phyloP scores from a whole-genome alignment of 768 basidiomycete genomes.

The Rhodosporidiobolus odoratus region DNA sequence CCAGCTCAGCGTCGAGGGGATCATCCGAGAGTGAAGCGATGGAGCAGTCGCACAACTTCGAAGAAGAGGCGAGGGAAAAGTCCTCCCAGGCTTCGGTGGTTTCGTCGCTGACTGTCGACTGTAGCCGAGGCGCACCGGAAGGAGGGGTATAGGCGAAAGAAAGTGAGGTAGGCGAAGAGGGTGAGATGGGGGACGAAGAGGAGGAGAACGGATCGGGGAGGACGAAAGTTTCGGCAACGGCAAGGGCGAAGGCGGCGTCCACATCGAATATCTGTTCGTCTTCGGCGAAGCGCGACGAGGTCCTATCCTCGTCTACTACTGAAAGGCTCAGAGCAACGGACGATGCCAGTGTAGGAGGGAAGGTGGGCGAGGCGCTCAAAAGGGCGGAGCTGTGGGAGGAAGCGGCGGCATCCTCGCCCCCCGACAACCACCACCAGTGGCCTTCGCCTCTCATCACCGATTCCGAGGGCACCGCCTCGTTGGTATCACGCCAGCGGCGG shows the following conservation, averaged over 20 bases:
- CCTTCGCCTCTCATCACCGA: slow-evolving; percentile 6
- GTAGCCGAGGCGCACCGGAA: background rate
- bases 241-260: slow-evolving; percentile 8
- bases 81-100: background rate
- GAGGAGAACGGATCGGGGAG: slow-evolving; percentile 17
- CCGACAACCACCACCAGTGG: slow-evolving; percentile 23
- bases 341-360: background rate
- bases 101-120: background rate
- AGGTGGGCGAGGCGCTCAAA: background rate
- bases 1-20: background rate
- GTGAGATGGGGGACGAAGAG: background rate
- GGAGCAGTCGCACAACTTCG: background rate
- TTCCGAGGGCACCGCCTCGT: background rate
- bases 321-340: too few relatives aligned
- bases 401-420: background rate
- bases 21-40: background rate
- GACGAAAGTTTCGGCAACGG: slow-evolving; percentile 12
- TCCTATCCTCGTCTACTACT: too few relatives aligned
- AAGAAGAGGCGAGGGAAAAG: background rate
- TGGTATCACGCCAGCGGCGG: slow-evolving; percentile 1
- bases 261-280: background rate
- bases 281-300: background rate
- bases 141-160: background rate
- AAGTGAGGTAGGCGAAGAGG: slow-evolving; percentile 2
- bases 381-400: background rate